Evolutionary conservation across 352 stramenopile genomes (phyloP).

Genomic region (Pythium dissotocum): DNA sequence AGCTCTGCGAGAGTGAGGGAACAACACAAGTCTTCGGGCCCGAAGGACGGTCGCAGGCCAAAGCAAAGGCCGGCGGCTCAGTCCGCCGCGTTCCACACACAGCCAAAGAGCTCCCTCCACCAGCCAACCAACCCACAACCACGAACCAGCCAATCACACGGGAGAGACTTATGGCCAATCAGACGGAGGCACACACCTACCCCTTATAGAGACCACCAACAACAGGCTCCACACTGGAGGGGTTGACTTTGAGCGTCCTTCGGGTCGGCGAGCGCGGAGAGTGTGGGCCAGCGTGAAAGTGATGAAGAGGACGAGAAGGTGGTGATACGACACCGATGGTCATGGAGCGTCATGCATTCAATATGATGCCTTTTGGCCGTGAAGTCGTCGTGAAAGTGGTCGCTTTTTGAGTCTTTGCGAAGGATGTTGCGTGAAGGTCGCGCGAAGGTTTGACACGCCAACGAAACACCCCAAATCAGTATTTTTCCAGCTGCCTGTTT

Average conservation of each 20-base stretch:
- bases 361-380: too few relatives aligned
- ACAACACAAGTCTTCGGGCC: neutral
- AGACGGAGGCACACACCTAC: neutral
- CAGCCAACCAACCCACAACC: slow-evolving; percentile 29
- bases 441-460: neutral
- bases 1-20: slow-evolving; percentile 61
- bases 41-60: neutral
- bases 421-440: slow-evolving; percentile 22
- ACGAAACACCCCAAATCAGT: neutral
- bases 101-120: slow-evolving; percentile 16
- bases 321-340: neutral
- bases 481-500: slow-evolving; percentile 1
- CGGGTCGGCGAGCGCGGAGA: neutral
- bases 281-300: neutral
- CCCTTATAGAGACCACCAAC: slow-evolving; percentile 14
- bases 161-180: slow-evolving; percentile 11
- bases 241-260: neutral
- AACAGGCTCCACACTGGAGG: neutral
- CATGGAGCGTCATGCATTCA: too few relatives aligned
- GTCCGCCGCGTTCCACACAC: neutral
- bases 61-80: neutral
- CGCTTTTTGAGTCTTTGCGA: neutral
- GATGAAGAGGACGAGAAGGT: neutral
- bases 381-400: neutral
- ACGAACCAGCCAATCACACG: slow-evolving; percentile 17